These are phyloP conservation scores for Phyllosticta citribraziliensis DNA, from an alignment of 2,329 filamentous ascomycete species.

Conservation along the genomic window DNA sequence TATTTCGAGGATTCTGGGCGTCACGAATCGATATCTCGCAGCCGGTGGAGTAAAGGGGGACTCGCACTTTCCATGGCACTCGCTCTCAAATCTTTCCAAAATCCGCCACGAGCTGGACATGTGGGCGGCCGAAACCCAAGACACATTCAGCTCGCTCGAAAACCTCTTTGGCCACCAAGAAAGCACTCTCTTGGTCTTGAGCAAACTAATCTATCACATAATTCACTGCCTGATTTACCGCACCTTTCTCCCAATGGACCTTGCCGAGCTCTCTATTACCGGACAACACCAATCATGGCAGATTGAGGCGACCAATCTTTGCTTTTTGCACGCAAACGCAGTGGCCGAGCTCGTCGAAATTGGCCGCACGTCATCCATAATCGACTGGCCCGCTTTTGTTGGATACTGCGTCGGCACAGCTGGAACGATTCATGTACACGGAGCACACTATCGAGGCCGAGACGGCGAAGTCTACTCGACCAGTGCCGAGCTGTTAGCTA, in stretches of 20 bases:
- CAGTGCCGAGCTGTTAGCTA: slow-evolving; percentile 59
- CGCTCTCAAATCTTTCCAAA: slow-evolving; percentile 73
- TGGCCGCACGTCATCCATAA: slow-evolving; percentile 60
- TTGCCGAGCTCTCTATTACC: slow-evolving; percentile 67
- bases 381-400: slow-evolving; percentile 80
- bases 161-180: slow-evolving; percentile 68
- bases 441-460: slow-evolving; percentile 63
- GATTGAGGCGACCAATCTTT: slow-evolving; percentile 81
- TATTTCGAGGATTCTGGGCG: slow-evolving; percentile 71
- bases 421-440: slow-evolving; percentile 80
- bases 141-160: slow-evolving; percentile 67
- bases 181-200: slow-evolving; percentile 67
- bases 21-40: slow-evolving; percentile 74
- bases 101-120: slow-evolving; percentile 77
- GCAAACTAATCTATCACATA: slow-evolving; percentile 79
- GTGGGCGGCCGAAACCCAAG: slow-evolving; percentile 74
- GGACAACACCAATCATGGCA: slow-evolving; percentile 89
- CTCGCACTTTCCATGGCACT: slow-evolving; percentile 85
- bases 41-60: slow-evolving; percentile 81
- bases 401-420: slow-evolving; percentile 81
- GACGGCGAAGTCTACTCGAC: slow-evolving; percentile 54
- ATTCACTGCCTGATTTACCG: slow-evolving; percentile 81
- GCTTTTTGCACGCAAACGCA: slow-evolving; percentile 77
- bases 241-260: slow-evolving; percentile 75
- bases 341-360: slow-evolving; percentile 71